phyloP scores from a whole-genome alignment of 805 yeast genomes.

The Yamadazyma olivae region DNA sequence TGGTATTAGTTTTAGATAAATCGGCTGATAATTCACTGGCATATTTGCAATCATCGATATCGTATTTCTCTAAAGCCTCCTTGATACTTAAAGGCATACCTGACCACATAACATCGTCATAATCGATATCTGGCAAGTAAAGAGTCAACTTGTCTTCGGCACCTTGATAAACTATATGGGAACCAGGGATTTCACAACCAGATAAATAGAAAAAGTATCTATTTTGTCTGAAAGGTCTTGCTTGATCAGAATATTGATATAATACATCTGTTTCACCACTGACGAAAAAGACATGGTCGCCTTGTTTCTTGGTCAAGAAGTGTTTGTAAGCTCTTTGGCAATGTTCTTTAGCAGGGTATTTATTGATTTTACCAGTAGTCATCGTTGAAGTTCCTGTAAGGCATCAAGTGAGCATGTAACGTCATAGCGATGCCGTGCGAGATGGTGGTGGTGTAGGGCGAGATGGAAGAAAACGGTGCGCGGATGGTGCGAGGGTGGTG shows the following conservation, averaged over 20 bases:
- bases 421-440: no score
- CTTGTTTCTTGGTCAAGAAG: conserved; percentile 25
- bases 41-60: conserved; percentile 79
- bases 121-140: conserved; percentile 79
- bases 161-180: conserved; percentile 60
- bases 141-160: conserved; percentile 56
- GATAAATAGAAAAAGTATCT: conserved; percentile 85
- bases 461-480: no score
- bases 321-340: conserved; percentile 51
- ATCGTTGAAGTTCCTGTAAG: neutral
- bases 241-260: conserved; percentile 77
- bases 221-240: conserved; percentile 79
- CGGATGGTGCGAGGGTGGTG: no score
- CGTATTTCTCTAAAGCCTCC: conserved; percentile 63
- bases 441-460: no score
- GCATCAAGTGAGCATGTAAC: no score
- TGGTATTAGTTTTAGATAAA: conserved; percentile 21
- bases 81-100: conserved; percentile 75
- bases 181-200: conserved; percentile 80
- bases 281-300: conserved; percentile 43
- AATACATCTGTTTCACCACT: conserved; percentile 59
- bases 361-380: conserved; percentile 25
- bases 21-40: conserved; percentile 44
- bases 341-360: conserved; percentile 84
- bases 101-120: conserved; percentile 95